Conservation (phyloP, 306 rosid species). For the Cucumis sativus region Cucumber_9930_V3 NC_026655.2:5719001-5719500, state of each 20-base stretch:
- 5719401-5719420: constrained; percentile 72
- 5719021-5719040: constrained; percentile 75
- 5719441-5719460: constrained; percentile 68
- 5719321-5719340: constrained; percentile 57
- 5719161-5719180: constrained; percentile 60
- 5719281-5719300: constrained; percentile 90
- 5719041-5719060: constrained; percentile 55
- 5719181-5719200: constrained; percentile 65
- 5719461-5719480: constrained; percentile 76
- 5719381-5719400: constrained; percentile 74
- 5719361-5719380: constrained; percentile 74
- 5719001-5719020: constrained; percentile 55
- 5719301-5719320: constrained; percentile 63
- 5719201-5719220: constrained; percentile 74
- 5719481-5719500: constrained; percentile 62
- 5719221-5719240: constrained; percentile 49
- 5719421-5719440: constrained; percentile 59
- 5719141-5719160: constrained; percentile 69
- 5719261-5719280: constrained; percentile 51
- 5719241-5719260: constrained; percentile 66
- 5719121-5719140: constrained; percentile 72
- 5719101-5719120: constrained; percentile 72
- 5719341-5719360: constrained; percentile 62
- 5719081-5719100: constrained; percentile 84
- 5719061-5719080: constrained; percentile 61